Evolutionary conservation across 2,329 filamentous ascomycete species (phyloP).

Genomic region (Paraconiothyrium brasiliense): DNA sequence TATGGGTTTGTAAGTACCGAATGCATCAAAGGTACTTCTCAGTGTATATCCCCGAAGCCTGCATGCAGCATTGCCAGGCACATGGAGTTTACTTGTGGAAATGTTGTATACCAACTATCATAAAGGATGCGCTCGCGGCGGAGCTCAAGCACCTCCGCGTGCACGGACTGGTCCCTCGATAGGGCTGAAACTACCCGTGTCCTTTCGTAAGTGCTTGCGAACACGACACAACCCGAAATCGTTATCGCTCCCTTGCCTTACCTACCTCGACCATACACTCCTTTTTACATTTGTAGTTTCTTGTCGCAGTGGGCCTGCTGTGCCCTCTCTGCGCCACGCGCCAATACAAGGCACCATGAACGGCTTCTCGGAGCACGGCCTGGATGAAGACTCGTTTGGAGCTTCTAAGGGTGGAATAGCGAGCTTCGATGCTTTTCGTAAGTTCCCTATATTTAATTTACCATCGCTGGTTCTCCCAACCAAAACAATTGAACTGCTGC

Average conservation of each 20-base stretch:
- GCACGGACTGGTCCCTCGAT: constrained; percentile 2
- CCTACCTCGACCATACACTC: constrained; percentile 10
- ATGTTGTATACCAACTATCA: too few relatives aligned
- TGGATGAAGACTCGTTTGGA: constrained; percentile 83
- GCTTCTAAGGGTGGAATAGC: constrained; percentile 71
- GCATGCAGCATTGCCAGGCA: too few relatives aligned
- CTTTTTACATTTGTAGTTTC: constrained; percentile 16
- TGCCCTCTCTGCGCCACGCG: constrained; percentile 31
- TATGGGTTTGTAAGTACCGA: too few relatives aligned
- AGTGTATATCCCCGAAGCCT: too few relatives aligned
- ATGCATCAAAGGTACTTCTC: too few relatives aligned
- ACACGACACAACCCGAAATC: constrained; percentile 15
- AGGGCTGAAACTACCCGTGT: constrained; percentile 47
- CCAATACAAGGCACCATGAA: constrained; percentile 67
- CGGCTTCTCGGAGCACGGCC: constrained; percentile 72
- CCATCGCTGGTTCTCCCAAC: not conserved
- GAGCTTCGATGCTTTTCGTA: constrained; percentile 98
- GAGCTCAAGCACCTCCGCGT: not conserved
- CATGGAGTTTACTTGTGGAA: too few relatives aligned
- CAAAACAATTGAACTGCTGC: not conserved
- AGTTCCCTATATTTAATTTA: constrained; percentile 50
- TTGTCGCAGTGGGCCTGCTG: constrained; percentile 39
- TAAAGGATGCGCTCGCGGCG: not conserved
- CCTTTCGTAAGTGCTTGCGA: constrained; percentile 36
- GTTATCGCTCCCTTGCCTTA: constrained; percentile 31